Conservation (phyloP, 192 early-diverging fungal genomes). For the Spizellomyces punctatus region DNA sequence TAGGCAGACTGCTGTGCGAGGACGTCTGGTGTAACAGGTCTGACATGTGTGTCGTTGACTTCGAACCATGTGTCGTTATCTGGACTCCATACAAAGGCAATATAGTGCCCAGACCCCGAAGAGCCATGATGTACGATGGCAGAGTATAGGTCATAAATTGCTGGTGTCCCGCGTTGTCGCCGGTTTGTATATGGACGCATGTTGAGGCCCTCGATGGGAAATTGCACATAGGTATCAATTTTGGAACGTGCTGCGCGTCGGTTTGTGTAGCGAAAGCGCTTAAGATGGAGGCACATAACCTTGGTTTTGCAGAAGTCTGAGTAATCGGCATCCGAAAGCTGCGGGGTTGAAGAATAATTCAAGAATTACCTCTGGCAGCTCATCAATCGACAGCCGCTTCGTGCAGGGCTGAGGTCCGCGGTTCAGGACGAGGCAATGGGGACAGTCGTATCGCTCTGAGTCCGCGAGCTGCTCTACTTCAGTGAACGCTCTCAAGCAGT, state of each 20-base stretch:
- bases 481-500: conserved; percentile 28
- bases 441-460: conserved; percentile 26
- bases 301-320: neutral
- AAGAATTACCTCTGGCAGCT: conserved; percentile 23
- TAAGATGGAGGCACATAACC: conserved; percentile 32
- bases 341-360: neutral
- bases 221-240: conserved; percentile 21
- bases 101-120: conserved; percentile 27
- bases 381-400: conserved; percentile 11
- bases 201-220: conserved; percentile 20
- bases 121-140: conserved; percentile 30
- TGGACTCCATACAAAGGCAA: conserved; percentile 19
- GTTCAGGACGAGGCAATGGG: conserved; percentile 1
- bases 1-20: conserved; percentile 17
- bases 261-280: conserved; percentile 23
- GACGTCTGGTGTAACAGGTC: neutral
- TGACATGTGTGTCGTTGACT: conserved; percentile 21
- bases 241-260: conserved; percentile 9
- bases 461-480: conserved; percentile 25
- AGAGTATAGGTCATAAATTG: conserved; percentile 21
- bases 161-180: neutral
- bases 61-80: conserved; percentile 33
- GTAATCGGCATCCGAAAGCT: neutral
- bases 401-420: conserved; percentile 1
- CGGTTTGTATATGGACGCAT: conserved; percentile 5